Percentiles rank a stretch among this genome's conserved stretches.
Conservation (phyloP, 306 rosid species). For the Rosa persica region DNA sequence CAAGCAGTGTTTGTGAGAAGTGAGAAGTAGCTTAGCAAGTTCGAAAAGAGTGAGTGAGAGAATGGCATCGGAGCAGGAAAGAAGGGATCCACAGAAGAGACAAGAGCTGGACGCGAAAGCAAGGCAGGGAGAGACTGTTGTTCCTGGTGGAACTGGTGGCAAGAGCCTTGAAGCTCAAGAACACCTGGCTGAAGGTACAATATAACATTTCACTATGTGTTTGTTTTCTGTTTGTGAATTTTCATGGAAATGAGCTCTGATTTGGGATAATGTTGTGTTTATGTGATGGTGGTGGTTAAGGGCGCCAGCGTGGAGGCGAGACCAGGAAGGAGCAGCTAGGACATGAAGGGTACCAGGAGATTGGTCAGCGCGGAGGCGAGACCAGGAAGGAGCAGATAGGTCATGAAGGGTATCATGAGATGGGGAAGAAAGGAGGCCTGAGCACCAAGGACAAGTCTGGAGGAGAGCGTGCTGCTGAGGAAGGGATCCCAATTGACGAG, state of each 20-base stretch:
- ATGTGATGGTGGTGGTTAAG: not conserved
- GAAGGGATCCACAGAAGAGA: constrained; percentile 9
- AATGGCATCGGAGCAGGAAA: constrained; percentile 55
- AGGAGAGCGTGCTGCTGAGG: constrained; percentile 54
- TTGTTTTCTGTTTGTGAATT: not conserved
- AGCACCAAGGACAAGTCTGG: constrained; percentile 54
- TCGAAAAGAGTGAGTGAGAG: not conserved
- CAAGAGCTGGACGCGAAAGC: constrained; percentile 59
- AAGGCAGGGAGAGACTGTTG: constrained; percentile 64
- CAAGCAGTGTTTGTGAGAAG: not conserved
- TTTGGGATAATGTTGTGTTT: not conserved
- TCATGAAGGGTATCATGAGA: constrained; percentile 46
- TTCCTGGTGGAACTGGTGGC: constrained; percentile 85
- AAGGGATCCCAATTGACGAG: constrained; percentile 53
- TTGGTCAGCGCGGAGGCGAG: constrained; percentile 37
- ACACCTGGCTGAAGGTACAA: constrained; percentile 75
- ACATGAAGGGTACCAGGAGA: constrained; percentile 45
- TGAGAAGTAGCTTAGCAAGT: not conserved
- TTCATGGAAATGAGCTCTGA: not conserved
- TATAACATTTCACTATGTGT: not conserved
- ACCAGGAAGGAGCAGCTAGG: constrained; percentile 48
- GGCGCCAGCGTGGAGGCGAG: constrained; percentile 2
- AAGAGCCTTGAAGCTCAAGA: constrained; percentile 77
- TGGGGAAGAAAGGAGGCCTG: constrained; percentile 75
- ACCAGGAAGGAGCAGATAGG: constrained; percentile 31